phyloP scores from a whole-genome alignment of 2,329 filamentous ascomycete genomes.

The Calonectria honghensis region DNA sequence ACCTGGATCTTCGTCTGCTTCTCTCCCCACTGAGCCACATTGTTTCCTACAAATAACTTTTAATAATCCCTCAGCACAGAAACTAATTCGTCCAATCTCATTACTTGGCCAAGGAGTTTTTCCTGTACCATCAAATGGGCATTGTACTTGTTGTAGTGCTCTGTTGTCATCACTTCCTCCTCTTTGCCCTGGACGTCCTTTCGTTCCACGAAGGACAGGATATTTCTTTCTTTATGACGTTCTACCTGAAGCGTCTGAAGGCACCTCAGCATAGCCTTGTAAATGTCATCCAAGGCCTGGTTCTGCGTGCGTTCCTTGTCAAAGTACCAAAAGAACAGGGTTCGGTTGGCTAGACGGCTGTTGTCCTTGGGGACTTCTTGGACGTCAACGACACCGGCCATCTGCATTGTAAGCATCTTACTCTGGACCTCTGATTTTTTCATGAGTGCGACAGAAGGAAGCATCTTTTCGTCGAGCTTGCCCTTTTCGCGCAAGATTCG shows the following conservation, averaged over 20 bases:
- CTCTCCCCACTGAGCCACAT: not conserved
- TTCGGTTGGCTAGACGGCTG: slow-evolving; percentile 86
- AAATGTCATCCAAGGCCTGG: slow-evolving; percentile 85
- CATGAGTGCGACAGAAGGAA: slow-evolving; percentile 88
- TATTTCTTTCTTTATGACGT: slow-evolving; percentile 80
- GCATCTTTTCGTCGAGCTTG: slow-evolving; percentile 94
- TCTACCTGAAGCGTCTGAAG: slow-evolving; percentile 88
- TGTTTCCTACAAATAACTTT: slow-evolving; percentile 44
- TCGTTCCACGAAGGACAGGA: slow-evolving; percentile 88
- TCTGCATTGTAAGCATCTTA: slow-evolving; percentile 89
- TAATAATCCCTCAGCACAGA: slow-evolving; percentile 87
- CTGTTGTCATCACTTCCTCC: slow-evolving; percentile 84
- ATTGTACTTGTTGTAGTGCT: slow-evolving; percentile 80
- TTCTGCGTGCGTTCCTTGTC: slow-evolving; percentile 83
- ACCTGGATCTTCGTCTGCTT: not conserved
- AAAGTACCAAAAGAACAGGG: slow-evolving; percentile 94
- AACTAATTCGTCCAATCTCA: slow-evolving; percentile 88
- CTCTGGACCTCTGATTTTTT: slow-evolving; percentile 89
- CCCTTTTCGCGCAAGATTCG: slow-evolving; percentile 90
- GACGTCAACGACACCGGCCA: slow-evolving; percentile 89
- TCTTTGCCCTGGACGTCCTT: slow-evolving; percentile 91
- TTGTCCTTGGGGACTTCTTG: slow-evolving; percentile 96
- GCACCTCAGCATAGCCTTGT: slow-evolving; percentile 91
- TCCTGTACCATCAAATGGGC: slow-evolving; percentile 79
- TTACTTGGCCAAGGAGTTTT: slow-evolving; percentile 86